phyloP scores from a whole-genome alignment of 129 eudicot species.

The Flaveria ramosissima region DNA sequence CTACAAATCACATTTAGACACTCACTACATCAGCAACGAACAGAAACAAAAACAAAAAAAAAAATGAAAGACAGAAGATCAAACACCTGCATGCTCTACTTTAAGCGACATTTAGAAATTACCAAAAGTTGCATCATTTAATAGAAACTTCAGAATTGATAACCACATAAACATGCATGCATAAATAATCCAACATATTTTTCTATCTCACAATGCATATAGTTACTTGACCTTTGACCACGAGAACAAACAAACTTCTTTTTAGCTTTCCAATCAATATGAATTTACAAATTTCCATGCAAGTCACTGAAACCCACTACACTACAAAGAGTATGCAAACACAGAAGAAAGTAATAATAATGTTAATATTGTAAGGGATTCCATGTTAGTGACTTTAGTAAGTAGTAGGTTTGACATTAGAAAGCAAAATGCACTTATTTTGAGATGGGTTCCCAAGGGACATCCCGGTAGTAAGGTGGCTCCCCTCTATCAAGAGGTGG shows the following conservation, averaged over 20 bases:
- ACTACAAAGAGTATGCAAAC: neutral
- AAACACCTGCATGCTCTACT: neutral
- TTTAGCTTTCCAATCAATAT: neutral
- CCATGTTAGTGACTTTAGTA: neutral
- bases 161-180: conserved; percentile 10
- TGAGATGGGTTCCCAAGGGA: too few species aligned
- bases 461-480: neutral
- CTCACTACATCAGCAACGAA: conserved; percentile 21
- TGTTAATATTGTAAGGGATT: neutral
- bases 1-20: conserved; percentile 35
- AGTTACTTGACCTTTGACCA: neutral
- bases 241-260: neutral
- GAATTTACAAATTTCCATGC: neutral
- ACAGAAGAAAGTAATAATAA: neutral
- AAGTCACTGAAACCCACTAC: neutral
- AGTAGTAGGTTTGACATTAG: conserved; percentile 3
- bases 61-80: neutral
- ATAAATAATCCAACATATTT: conserved; percentile 12
- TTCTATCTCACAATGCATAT: conserved; percentile 1
- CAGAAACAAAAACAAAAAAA: neutral
- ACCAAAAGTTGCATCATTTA: neutral
- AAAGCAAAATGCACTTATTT: neutral
- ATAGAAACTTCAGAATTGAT: neutral
- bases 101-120: neutral
- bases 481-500: too few species aligned